Percentiles rank a stretch among this genome's conserved stretches.
Evolutionary conservation across 164 flowering plant species (phyloP).

Genomic region (Amborella trichopoda): DNA sequence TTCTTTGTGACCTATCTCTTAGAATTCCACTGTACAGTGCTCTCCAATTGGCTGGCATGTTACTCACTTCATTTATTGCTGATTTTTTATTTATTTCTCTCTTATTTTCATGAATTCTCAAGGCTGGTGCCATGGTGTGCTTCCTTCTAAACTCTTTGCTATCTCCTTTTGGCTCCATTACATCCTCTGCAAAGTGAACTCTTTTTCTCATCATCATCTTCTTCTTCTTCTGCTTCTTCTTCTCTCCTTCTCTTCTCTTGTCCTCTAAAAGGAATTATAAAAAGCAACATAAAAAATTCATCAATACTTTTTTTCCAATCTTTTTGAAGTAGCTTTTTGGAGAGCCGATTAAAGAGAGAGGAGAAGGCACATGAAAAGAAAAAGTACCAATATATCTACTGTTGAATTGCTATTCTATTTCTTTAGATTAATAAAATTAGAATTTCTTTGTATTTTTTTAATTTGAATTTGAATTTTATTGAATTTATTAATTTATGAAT

Average conservation of each 20-base stretch:
- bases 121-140: not conserved
- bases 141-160: slow-evolving; percentile 28
- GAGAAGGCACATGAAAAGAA: too few species aligned
- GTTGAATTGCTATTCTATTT: too few species aligned
- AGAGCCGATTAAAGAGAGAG: too few species aligned
- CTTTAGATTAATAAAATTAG: too few species aligned
- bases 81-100: not conserved
- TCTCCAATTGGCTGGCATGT: slow-evolving; percentile 50
- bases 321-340: too few species aligned
- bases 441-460: too few species aligned
- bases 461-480: too few species aligned
- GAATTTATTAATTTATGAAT: too few species aligned
- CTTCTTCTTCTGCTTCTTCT: slow-evolving; percentile 13
- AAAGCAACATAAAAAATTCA: slow-evolving; percentile 1
- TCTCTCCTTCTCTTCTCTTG: slow-evolving; percentile 25
- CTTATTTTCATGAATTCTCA: not conserved
- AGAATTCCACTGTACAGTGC: slow-evolving; percentile 70
- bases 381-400: too few species aligned
- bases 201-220: slow-evolving; percentile 31
- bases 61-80: not conserved
- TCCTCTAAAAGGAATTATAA: not conserved
- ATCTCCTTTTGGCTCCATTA: slow-evolving; percentile 48
- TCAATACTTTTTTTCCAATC: too few species aligned
- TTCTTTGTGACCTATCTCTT: slow-evolving; percentile 44
- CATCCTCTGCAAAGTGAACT: slow-evolving; percentile 71